Base-by-base conservation (phyloP, 176 grass and related monocot species). In the Miscanthus lutarioriparius region DNA sequence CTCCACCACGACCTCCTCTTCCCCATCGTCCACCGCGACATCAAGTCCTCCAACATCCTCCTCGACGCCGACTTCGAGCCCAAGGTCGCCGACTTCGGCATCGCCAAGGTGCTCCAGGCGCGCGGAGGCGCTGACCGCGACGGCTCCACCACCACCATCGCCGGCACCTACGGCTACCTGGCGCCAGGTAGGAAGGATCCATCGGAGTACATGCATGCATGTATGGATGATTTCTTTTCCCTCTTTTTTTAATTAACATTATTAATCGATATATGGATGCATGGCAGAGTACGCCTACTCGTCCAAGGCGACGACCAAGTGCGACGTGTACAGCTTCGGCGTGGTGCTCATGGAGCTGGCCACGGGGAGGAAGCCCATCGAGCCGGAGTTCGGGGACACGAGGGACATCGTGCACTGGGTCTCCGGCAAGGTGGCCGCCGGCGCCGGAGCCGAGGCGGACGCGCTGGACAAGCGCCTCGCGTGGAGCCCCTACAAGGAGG, bases 71-170 rank as follows among this genome's bases (percentile, higher is more conserved):
- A 92, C 64, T 99, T 94, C 58, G 93, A 92, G 84, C 93, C 96
- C 53, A 98, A 98, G 91, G 93, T 98, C 14, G 92, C 96, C 3
- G 96, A 98, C 80, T 98, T 98, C 79, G 96, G 96, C 71, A 93
- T 98, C 48, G 91, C 96, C 35, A 93, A 93, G 87, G 85, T 98
- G 26, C 70, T 95, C 22, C 93, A 94, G 78, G 90, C 86, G 64
- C 77, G 89, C 67, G 61, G 81, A 6, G 70, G 45, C 37, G 72
- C 4, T 20, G 64, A 65, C 25, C 45, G 67, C 0, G 88, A 82
- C n/a, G 84, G 20, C 0, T 96, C 96, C 38, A 94, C 91, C 45
- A 89, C 86, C 4, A 91, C 89, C 39, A 98, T 98, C 28, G 89
- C 91, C 0, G 96, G 96, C 30, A 98, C 96, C 35, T 96, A 95